A percentile compares a stretch with the other conserved stretches of the same genome.
Evolutionary conservation across 129 eudicot genomes (phyloP).

Genomic region (Sambucus nigra): DNA sequence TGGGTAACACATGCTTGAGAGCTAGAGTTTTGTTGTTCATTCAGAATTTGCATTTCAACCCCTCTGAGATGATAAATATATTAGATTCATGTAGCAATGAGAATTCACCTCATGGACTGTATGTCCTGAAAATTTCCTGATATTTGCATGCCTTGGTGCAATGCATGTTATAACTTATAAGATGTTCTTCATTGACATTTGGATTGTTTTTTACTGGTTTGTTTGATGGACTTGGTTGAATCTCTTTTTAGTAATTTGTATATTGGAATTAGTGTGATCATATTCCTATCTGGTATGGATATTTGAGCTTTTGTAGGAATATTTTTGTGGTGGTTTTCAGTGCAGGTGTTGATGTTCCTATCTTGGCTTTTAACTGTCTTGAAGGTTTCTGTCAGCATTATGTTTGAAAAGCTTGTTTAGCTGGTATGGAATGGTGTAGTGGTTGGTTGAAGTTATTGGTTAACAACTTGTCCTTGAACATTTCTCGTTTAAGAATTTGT

Average conservation of each 20-base stretch:
- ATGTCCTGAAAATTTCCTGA: too few species aligned
- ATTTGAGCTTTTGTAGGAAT: neutral
- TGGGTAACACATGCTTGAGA: constrained; percentile 7
- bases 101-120: too few species aligned
- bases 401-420: neutral
- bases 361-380: neutral
- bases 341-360: too few species aligned
- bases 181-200: neutral
- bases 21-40: neutral
- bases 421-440: neutral
- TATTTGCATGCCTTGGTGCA: neutral
- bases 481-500: too few species aligned
- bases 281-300: neutral
- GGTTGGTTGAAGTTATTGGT: too few species aligned
- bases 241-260: too few species aligned
- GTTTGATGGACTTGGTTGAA: neutral
- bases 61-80: neutral
- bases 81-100: too few species aligned
- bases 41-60: neutral
- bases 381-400: neutral
- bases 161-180: neutral
- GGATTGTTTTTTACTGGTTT: neutral
- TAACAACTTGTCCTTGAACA: too few species aligned
- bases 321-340: neutral
- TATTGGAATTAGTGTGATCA: neutral